phyloP scores from a whole-genome alignment of 2,329 filamentous ascomycete genomes.

The Penicillium sp. region DNA sequence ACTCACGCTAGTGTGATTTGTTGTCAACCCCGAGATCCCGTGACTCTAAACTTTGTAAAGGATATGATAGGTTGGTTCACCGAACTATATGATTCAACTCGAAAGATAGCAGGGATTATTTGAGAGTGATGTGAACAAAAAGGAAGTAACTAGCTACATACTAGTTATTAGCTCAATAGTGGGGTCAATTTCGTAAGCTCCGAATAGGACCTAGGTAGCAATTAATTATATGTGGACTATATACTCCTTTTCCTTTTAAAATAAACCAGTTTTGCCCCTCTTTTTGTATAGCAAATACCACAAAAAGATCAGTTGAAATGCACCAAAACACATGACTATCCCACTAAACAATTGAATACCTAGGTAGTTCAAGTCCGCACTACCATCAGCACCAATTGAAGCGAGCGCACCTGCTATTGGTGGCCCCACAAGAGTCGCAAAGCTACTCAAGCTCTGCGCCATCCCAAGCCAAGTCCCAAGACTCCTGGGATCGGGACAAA shows the following conservation, averaged over 20 bases:
- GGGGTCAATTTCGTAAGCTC: neutral
- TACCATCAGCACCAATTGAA: conserved; percentile 32
- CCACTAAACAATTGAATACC: conserved; percentile 50
- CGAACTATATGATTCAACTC: neutral
- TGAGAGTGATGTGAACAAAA: neutral
- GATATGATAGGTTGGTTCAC: neutral
- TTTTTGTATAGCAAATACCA: conserved; percentile 22
- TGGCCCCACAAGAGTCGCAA: conserved; percentile 50
- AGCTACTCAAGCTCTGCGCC: conserved; percentile 50
- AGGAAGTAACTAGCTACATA: neutral
- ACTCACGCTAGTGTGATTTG: conserved; percentile 7
- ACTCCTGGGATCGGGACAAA: conserved; percentile 49
- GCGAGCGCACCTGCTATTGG: conserved; percentile 52
- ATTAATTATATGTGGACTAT: neutral
- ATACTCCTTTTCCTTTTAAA: conserved; percentile 1
- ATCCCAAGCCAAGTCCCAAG: conserved; percentile 52
- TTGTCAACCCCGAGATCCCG: neutral
- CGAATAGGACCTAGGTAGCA: neutral
- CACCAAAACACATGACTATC: conserved; percentile 41
- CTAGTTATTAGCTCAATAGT: neutral
- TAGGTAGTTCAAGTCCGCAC: conserved; percentile 35
- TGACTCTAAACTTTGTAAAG: neutral
- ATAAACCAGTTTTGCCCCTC: conserved; percentile 21
- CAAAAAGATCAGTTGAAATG: conserved; percentile 29
- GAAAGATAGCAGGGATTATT: neutral